Conservation (phyloP, 495 filamentous ascomycete species). For the Immersiella caudata region DNA sequence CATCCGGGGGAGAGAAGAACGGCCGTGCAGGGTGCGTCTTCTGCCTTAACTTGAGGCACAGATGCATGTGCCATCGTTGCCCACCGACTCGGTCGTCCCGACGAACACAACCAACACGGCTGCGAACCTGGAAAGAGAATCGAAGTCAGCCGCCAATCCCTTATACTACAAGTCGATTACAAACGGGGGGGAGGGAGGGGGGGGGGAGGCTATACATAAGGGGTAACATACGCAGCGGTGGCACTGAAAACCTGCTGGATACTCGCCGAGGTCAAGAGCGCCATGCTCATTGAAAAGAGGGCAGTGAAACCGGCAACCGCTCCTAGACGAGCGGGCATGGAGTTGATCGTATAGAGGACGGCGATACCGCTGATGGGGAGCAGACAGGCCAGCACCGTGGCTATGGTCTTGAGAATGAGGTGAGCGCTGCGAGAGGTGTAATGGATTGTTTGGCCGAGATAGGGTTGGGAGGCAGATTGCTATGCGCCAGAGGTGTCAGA, state of each 20-base stretch:
- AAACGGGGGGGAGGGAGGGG: too few species aligned
- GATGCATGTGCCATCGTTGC: not conserved
- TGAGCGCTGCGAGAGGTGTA: not conserved
- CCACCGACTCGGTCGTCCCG: not conserved
- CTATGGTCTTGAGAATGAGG: slow-evolving; percentile 1
- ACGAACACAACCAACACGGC: not conserved
- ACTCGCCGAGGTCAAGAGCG: slow-evolving; percentile 30
- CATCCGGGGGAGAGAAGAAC: too few species aligned
- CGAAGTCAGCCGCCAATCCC: not conserved
- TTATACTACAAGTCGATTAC: not conserved
- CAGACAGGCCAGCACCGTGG: slow-evolving; percentile 13
- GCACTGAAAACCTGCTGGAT: slow-evolving; percentile 32
- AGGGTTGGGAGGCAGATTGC: not conserved
- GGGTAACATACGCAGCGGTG: slow-evolving; percentile 23
- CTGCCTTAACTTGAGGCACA: not conserved
- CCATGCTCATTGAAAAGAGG: slow-evolving; percentile 27
- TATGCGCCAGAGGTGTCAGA: not conserved
- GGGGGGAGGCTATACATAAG: too few species aligned
- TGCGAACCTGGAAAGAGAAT: not conserved
- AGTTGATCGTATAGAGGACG: slow-evolving; percentile 7
- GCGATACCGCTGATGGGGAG: slow-evolving; percentile 16
- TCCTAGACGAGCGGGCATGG: slow-evolving; percentile 21
- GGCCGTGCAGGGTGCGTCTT: not conserved
- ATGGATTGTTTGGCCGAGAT: not conserved
- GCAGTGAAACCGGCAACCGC: slow-evolving; percentile 28